Conservation (phyloP, 192 early-diverging fungal species). For the Backusella liffmaniae region DNA sequence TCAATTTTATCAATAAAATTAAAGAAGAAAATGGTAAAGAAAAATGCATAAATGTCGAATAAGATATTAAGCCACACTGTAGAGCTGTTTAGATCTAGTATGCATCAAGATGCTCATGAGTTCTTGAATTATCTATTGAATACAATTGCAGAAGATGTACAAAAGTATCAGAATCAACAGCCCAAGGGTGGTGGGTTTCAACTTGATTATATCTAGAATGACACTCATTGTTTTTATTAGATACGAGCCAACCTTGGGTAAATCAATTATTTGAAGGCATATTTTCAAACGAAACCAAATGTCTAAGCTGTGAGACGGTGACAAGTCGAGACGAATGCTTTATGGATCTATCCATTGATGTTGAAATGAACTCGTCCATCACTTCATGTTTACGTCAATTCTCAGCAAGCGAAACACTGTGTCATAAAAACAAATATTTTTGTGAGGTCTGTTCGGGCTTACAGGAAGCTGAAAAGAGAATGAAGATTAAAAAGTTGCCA, state of each 20-base stretch:
- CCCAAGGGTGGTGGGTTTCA: background rate
- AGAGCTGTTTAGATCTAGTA: conserved; percentile 90
- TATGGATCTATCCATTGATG: conserved; percentile 95
- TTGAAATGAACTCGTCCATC: conserved; percentile 92
- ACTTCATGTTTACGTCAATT: conserved; percentile 91
- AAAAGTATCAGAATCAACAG: conserved; percentile 59
- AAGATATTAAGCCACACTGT: background rate
- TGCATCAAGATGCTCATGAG: conserved; percentile 98
- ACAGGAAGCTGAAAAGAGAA: conserved; percentile 96
- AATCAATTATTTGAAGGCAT: conserved; percentile 94
- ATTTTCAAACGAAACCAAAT: conserved; percentile 95
- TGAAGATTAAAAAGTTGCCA: conserved; percentile 93
- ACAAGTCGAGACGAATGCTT: conserved; percentile 93
- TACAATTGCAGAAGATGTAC: conserved; percentile 84
- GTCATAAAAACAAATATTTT: conserved; percentile 97
- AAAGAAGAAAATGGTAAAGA: conserved; percentile 87
- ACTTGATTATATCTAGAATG: background rate
- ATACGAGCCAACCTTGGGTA: conserved; percentile 71
- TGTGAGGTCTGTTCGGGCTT: conserved; percentile 92
- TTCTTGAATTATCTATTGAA: conserved; percentile 95
- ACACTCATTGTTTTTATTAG: background rate
- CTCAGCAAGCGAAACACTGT: conserved; percentile 91
- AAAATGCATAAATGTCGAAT: background rate
- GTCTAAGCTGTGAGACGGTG: conserved; percentile 93
- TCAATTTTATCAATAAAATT: conserved; percentile 82